Conservation (phyloP, 1,284 basidiomycete genomes). For the Rhodotorula glutinis region DNA sequence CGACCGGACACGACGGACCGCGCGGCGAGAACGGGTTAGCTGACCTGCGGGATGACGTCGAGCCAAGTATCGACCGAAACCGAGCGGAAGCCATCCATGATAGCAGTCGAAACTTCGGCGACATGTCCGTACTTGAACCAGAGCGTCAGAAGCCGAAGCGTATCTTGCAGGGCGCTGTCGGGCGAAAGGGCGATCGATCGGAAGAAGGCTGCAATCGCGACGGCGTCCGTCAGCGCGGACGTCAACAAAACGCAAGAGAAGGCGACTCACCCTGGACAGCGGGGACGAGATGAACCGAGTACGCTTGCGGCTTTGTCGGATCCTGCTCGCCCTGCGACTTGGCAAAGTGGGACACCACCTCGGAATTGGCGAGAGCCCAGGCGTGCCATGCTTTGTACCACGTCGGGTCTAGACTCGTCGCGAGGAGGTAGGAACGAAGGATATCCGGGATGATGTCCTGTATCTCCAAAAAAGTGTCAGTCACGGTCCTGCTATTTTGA, state of each 20-base stretch:
- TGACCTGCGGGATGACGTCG: conserved; percentile 93
- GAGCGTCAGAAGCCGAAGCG: conserved; percentile 83
- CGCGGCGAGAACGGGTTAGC: conserved; percentile 20
- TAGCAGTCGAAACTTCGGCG: conserved; percentile 84
- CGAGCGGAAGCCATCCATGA: conserved; percentile 79
- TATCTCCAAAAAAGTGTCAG: too few relatives aligned
- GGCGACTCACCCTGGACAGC: conserved; percentile 80
- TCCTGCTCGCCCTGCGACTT: conserved; percentile 60
- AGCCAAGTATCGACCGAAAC: conserved; percentile 98
- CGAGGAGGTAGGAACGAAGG: conserved; percentile 76
- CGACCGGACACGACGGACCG: not conserved
- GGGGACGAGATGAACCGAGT: conserved; percentile 78
- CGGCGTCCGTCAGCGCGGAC: conserved; percentile 3
- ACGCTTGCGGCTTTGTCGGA: conserved; percentile 64
- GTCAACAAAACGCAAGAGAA: too few relatives aligned
- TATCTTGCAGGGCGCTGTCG: conserved; percentile 92
- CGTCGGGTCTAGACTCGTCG: conserved; percentile 84
- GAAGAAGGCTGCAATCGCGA: conserved; percentile 72
- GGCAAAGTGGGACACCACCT: conserved; percentile 70
- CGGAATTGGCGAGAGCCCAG: conserved; percentile 95
- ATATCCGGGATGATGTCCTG: conserved; percentile 77
- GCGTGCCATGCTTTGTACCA: conserved; percentile 99
- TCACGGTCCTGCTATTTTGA: not conserved
- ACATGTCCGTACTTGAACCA: conserved; percentile 99
- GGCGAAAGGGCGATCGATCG: conserved; percentile 86